Base-by-base conservation (phyloP, 2,329 filamentous ascomycete genomes). In the Geosmithia putterillii region DNA sequence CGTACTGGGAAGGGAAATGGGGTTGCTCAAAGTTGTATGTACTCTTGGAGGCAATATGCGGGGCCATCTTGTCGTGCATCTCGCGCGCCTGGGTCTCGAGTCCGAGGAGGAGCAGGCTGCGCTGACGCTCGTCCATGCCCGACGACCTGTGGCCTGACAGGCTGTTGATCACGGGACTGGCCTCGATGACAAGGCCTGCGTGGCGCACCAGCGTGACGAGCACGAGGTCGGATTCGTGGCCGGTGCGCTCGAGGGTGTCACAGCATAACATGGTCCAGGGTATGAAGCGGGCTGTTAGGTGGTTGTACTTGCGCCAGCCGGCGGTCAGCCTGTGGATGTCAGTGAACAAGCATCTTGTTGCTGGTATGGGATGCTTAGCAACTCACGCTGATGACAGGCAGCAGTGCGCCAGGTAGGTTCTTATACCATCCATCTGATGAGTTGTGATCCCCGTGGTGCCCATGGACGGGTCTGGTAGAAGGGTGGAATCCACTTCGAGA, bases 61-160 rank as follows among this genome's bases (percentile, higher is more conserved):
- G 48, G 0, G 64, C 52, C 42, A 74, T 65, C 2, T 45, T 47
- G 6, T 51, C 47, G 36, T 64, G 59, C 49, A 66, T 63, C 35
- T 71, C 65, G n/a, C 51, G 49, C 8, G 69, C 53, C 48, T 74
- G 69, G 3, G 64, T 53, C 45, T 71, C 67, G 22, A 74, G 60
- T 0, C 71, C 71, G 2, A 64, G 56, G n/a, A 69, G 51, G 46
- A 74, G 58, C 17, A 74, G 58, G 67, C 45, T 69, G 61, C 34
- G 64, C 56, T 6, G 51, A 32, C 46, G 46, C n/a, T 54, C 49
- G 22, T 55, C 50, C 5, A 58, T 51, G 3, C 64, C 52, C 5
- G 56, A 52, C 32, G 57, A 50, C 3, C n/a, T n/a, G n/a, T n/a
- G n/a, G n/a, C n/a, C n/a, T n/a, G n/a, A n/a, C n/a, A n/a, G n/a